Base-by-base conservation (phyloP, 352 stramenopile genomes). In the Globisporangium nagaii region DNA sequence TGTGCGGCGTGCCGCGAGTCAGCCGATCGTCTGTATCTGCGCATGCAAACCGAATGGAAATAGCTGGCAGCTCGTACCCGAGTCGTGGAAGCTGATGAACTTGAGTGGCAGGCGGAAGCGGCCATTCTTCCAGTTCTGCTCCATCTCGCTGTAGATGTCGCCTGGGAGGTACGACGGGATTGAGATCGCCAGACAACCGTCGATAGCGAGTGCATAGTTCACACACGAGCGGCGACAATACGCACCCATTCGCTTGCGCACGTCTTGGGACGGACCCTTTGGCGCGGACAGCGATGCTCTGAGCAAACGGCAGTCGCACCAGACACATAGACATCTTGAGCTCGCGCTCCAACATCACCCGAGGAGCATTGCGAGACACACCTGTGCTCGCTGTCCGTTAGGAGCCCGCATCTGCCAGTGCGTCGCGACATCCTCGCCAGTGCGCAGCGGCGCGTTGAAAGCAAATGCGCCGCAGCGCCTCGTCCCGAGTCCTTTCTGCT, bases 111-210 rank as follows among this genome's bases (percentile, higher is more conserved):
- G 49, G 40, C 70, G 72, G 35, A 90, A 65, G 53, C 65, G 62
- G 1, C 81, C 78, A 22, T 57, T 63, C 27, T 65, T 65, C 47
- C 65, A 76, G 32, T 66, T 75, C 34, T 65, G 62, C 44, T 88
- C 68, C 59, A 90, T 86, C 59, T 92, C 82, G 12, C 46, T 50
- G 45, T 86, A 91, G 25, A 91, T 81, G 44, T 92, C 77, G 36
- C 75, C 73, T 80, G 22, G 7, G 9, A 24, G 7, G 25, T n/a
- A 24, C 3, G 34, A 15, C 11, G 32, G 10, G 6, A 35, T 20
- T 40, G 22, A n/a, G 24, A n/a, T 30, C 10, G n/a, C n/a, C n/a
- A n/a, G n/a, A n/a, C 7, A 25, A 25, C 19, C 9, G 32, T 36
- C 13, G n/a, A n/a, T n/a, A n/a, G n/a, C n/a, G n/a, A n/a, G n/a